Conservation (phyloP, 305 asterid genomes). For the Plantago coronopus region DNA sequence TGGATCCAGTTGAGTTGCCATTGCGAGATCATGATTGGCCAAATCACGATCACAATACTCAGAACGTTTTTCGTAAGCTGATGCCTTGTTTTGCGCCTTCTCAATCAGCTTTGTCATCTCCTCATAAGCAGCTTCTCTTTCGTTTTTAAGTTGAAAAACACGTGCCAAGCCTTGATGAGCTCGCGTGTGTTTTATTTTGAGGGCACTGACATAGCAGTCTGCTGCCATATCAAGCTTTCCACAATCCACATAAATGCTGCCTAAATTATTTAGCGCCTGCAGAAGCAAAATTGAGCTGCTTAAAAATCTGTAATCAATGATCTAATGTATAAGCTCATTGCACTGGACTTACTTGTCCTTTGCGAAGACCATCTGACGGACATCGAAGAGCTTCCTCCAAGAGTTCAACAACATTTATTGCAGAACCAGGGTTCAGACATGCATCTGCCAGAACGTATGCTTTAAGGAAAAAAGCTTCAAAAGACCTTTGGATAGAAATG, state of each 20-base stretch:
- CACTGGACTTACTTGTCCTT: conserved; percentile 69
- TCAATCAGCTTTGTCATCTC: conserved; percentile 92
- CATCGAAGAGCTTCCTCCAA: conserved; percentile 92
- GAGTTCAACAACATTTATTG: conserved; percentile 59
- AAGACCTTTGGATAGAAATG: conserved; percentile 71
- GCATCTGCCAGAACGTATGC: conserved; percentile 74
- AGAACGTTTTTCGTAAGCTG: conserved; percentile 86
- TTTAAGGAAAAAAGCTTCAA: conserved; percentile 85
- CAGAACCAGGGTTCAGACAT: conserved; percentile 55
- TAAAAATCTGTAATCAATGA: background rate
- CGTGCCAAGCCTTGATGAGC: conserved; percentile 94
- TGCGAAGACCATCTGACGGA: conserved; percentile 89
- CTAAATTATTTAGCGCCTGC: conserved; percentile 86
- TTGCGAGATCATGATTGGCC: conserved; percentile 76
- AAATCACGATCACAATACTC: conserved; percentile 86
- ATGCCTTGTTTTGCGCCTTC: conserved; percentile 76
- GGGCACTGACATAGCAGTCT: conserved; percentile 77
- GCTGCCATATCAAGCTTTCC: conserved; percentile 71
- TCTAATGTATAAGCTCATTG: background rate
- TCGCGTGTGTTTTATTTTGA: conserved; percentile 78
- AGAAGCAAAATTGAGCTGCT: conserved; percentile 19
- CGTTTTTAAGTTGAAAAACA: conserved; percentile 73
- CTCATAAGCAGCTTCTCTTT: conserved; percentile 77
- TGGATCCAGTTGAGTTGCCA: conserved; percentile 79
- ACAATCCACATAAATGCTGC: conserved; percentile 69